Base-by-base conservation (phyloP, 1,284 basidiomycete genomes). In the Apiotrichum mycotoxinovorans region DNA sequence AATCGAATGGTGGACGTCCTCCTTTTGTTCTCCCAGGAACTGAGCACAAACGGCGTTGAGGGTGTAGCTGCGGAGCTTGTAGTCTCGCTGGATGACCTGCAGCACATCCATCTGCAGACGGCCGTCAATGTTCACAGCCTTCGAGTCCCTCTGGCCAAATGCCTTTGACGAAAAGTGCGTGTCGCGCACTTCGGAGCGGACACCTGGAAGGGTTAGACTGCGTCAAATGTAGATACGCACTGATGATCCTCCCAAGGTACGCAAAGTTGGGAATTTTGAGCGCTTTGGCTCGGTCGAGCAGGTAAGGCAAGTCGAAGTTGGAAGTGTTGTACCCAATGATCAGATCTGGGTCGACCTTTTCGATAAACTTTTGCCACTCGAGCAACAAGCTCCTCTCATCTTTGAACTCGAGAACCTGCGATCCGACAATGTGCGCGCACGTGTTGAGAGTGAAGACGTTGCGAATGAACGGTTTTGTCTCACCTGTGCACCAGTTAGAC, bases 151-250 rank as follows among this genome's bases (percentile, higher is more conserved):
- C 65, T 92, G 89, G 20, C 93, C 94, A 67, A 92, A 96, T 0
- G 94, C 93, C 72, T 92, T 95, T 0, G 92, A 96, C 4, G 91
- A 94, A 76, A 97, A 97, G 72, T 97, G 93, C 0, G 93, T 91
- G 54, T 88, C 89, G 72, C 92, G 94, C 42, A 85, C 83, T 68
- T 87, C 86, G 0, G 90, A 85, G 72, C 84, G 87, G 41, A 83
- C 71, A 62, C 83, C 92, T 94, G 61, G 34, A 20, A 3, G 12
- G 38, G 48, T 58, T 22, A 61, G 52, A 17, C 11, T 15, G 56
- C 11, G 0, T 17, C 5, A 20, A 11, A 8, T 34, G 0, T 26
- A 15, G 17, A 1, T 3, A 75, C 82, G 23, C 61, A 91, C 91
- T 83, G 68, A 81, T 85, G 56, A 96, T 78, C 58, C 89, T 81